These are phyloP conservation scores for Colletotrichum spinosum DNA, from an alignment of 2,329 filamentous ascomycete genomes.

Conservation along the genomic window DNA sequence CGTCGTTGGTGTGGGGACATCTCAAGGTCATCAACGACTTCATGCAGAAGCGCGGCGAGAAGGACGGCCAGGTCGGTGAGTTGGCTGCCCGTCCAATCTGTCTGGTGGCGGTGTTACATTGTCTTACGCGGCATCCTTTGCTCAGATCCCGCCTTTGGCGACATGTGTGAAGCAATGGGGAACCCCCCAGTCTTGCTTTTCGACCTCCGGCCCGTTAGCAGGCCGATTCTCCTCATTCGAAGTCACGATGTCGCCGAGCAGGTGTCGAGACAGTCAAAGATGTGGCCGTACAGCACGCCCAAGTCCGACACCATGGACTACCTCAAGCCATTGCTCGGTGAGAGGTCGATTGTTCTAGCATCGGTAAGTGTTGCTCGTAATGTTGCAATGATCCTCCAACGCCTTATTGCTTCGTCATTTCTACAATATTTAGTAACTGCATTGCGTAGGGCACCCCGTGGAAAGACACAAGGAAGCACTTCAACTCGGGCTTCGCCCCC, in stretches of 20 bases:
- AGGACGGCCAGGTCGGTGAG: conserved; percentile 17
- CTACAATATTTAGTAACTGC: background rate
- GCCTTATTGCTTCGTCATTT: background rate
- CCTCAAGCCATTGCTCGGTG: conserved; percentile 41
- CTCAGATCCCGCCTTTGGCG: conserved; percentile 41
- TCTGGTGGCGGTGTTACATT: background rate
- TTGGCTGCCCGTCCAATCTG: background rate
- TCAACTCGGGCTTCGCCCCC: conserved; percentile 52
- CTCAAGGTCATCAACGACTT: conserved; percentile 20
- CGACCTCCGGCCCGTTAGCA: conserved; percentile 49
- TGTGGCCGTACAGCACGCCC: conserved; percentile 46
- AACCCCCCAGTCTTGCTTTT: conserved; percentile 48
- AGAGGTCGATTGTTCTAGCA: conserved; percentile 38
- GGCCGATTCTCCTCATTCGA: conserved; percentile 47
- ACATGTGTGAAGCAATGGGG: conserved; percentile 45
- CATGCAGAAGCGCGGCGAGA: conserved; percentile 12
- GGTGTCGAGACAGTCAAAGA: conserved; percentile 46
- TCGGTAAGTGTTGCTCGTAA: conserved; percentile 6
- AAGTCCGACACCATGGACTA: conserved; percentile 46
- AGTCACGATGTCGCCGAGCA: conserved; percentile 52
- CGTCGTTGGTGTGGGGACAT: conserved; percentile 35
- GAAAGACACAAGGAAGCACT: conserved; percentile 46
- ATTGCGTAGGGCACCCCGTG: conserved; percentile 35
- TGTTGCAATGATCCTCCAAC: background rate
- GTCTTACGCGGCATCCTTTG: too few relatives aligned